Percentiles rank a stretch among this genome's conserved stretches.
Evolutionary conservation across 2,329 filamentous ascomycete genomes (phyloP).

Genomic region (Aureobasidium melanogenum): DNA sequence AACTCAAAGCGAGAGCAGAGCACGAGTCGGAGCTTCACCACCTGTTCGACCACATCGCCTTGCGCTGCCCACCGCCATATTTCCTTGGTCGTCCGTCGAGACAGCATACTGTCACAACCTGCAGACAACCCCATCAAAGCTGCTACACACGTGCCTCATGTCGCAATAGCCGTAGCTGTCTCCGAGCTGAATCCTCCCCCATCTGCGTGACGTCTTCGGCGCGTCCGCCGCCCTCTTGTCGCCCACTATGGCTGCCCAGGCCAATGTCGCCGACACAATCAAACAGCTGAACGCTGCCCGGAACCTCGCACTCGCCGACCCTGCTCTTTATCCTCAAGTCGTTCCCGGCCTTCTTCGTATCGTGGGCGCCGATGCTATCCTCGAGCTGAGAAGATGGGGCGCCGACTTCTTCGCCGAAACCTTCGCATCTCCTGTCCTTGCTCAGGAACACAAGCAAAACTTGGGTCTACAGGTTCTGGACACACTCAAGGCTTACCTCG

Average conservation of each 20-base stretch:
- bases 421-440: conserved; percentile 82
- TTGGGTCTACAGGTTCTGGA: conserved; percentile 70
- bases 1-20: not conserved
- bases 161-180: conserved; percentile 8
- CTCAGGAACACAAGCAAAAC: conserved; percentile 68
- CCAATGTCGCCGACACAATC: conserved; percentile 56
- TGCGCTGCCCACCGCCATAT: not conserved
- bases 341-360: conserved; percentile 90
- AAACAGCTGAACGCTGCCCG: conserved; percentile 84
- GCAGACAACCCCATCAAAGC: not conserved
- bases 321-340: conserved; percentile 83
- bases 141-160: not conserved
- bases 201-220: conserved; percentile 16
- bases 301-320: conserved; percentile 77
- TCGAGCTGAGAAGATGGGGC: conserved; percentile 90
- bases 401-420: conserved; percentile 93
- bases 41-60: not conserved
- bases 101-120: not conserved
- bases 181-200: not conserved
- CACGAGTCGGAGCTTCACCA: not conserved
- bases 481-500: conserved; percentile 49
- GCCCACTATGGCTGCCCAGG: conserved; percentile 20
- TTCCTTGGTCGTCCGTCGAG: not conserved
- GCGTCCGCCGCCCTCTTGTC: conserved; percentile 8
- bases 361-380: conserved; percentile 61